These are phyloP conservation scores for Mucor circinelloides DNA, from an alignment of 371 early-diverging fungal species.

Conservation along the genomic window DNA sequence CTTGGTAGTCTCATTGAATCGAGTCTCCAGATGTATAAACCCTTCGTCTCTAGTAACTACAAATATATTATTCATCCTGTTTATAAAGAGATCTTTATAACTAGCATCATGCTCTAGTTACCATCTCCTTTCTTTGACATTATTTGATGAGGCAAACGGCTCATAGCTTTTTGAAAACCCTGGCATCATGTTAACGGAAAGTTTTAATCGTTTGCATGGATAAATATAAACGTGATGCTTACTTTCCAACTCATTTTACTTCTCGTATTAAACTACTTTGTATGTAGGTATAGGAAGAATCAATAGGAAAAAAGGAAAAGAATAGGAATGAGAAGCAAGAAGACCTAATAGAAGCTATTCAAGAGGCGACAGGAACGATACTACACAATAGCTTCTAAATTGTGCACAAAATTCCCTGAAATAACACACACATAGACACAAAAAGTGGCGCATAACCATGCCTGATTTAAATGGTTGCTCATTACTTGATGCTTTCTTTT, in stretches of 20 bases:
- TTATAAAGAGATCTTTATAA: background rate
- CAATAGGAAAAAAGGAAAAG: background rate
- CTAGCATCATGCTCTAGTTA: conserved; percentile 2
- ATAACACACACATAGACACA: background rate
- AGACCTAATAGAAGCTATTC: background rate
- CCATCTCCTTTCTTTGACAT: conserved; percentile 50
- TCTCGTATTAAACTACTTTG: background rate
- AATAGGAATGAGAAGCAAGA: background rate
- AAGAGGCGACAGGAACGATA: background rate
- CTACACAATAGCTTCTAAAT: background rate
- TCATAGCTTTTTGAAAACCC: conserved; percentile 39
- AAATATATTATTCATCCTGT: background rate
- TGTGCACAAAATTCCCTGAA: background rate
- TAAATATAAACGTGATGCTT: background rate
- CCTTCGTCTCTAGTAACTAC: conserved; percentile 73
- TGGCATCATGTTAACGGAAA: background rate
- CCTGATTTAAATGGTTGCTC: background rate
- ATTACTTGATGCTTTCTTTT: background rate
- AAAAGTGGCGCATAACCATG: background rate
- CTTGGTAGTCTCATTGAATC: conserved; percentile 61
- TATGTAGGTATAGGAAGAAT: background rate
- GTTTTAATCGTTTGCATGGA: background rate
- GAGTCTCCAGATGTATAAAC: conserved; percentile 63
- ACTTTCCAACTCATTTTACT: conserved; percentile 25
- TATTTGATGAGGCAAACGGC: conserved; percentile 42